Evolutionary conservation across 768 basidiomycete species (phyloP).

Genomic region (Tricholoma matsutake): DNA sequence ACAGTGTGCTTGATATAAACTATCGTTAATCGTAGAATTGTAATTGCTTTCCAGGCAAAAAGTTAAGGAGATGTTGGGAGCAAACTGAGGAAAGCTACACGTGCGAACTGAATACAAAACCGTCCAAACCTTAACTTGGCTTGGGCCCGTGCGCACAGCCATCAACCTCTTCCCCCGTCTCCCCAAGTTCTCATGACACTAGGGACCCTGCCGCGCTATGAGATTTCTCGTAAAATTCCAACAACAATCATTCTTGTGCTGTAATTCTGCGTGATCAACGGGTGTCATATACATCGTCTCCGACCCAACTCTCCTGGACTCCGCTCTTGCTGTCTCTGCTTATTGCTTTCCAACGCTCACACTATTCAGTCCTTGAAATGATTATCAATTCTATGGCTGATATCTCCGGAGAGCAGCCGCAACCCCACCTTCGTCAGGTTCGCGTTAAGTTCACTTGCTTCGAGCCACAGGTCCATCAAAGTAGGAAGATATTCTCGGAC

Average conservation of each 20-base stretch:
- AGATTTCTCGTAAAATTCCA: neutral
- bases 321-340: neutral
- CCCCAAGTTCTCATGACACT: neutral
- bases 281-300: neutral
- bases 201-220: neutral
- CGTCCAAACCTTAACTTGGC: conserved; percentile 11
- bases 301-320: conserved; percentile 10
- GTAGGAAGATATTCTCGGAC: no score
- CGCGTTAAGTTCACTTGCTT: no score
- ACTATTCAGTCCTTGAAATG: no score
- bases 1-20: neutral
- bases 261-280: neutral
- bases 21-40: neutral
- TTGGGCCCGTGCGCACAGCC: conserved; percentile 19
- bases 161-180: conserved; percentile 1
- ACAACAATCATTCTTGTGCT: neutral
- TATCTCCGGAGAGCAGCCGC: no score
- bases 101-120: conserved; percentile 16
- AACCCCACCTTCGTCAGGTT: no score
- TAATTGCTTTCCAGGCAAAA: neutral
- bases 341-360: neutral
- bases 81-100: conserved; percentile 12
- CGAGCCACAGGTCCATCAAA: no score
- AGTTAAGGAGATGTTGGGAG: conserved; percentile 5
- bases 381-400: no score